Evolutionary conservation across 495 filamentous ascomycete species (phyloP), one percentile per base, ranked within the genome.

Genomic region (Aspergillus affinis): DNA sequence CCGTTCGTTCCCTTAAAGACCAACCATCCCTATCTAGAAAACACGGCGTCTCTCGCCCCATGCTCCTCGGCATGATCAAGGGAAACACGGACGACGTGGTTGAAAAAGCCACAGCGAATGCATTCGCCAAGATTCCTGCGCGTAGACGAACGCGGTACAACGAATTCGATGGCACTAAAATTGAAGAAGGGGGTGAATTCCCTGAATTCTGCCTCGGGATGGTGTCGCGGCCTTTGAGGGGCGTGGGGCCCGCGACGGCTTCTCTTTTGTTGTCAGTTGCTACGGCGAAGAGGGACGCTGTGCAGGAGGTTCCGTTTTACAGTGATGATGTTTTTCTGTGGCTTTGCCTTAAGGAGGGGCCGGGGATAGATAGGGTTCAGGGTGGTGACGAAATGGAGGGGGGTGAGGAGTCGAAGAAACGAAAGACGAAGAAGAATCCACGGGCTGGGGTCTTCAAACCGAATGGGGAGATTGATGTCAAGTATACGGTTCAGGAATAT

Each of bases 261-360:
- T 90, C 88, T 3, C 75, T 93, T 23, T 72, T 92, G 3, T 78
- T 92, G 3, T 83, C 87, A 0, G 79, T 86, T 4, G 78, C 80
- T 55, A 81, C 86, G n/a, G 73, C 79, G 0, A 8, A 0, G 4
- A 55, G 50, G 17, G 49, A 55, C 4, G 21, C 36, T 0, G 15
- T n/a, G 6, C 66, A 75, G 0, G 72, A 80, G 19, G 76, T 87
- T 12, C 84, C 89, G 1, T 93, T 92, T 70, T 92, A 90, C 73
- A 88, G 86, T 27, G 90, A 93, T 62, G 89, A 92, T 73, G 75
- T 84, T 20, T 92, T 83, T 68, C 78, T 85, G 58, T 92, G 87
- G 87, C 65, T 89, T 15, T 82, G 78, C 69, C 66, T 68, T 15
- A 55, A 61, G n/a, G 60, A 60, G 10, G 73, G 61, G 50, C 65